Base-by-base conservation (phyloP, 2,329 filamentous ascomycete genomes). In the Aspergillus spinulosporus region DNA sequence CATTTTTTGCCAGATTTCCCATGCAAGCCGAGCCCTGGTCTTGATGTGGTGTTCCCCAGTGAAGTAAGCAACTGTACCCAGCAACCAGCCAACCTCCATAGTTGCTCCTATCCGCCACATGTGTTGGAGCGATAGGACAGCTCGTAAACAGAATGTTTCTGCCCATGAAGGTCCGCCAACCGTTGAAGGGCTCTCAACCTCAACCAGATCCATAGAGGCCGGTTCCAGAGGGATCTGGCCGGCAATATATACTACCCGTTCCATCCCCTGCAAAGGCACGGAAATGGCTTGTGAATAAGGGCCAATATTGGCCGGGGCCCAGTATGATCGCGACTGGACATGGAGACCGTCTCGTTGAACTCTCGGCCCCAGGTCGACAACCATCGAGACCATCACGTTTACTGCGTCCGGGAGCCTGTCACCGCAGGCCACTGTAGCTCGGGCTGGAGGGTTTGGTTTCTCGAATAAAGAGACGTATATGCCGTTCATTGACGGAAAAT, bases 301-400 rank as follows among this genome's bases (percentile, higher is more conserved):
- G 0, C 94, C 94, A 52, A 99, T 97, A 68, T 97, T 97, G 15
- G 94, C 93, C 0, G 94, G 94, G 0, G 94, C 94, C 94, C 94
- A 99, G 79, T 97, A 97, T 8, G 91, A 96, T 39, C 90, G 81
- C 3, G 89, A 92, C 74, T 97, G 94, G 4, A 99, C 92, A 71
- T 99, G 94, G 1, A 97, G 81, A 0, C 74, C 89, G 56, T 76
- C 71, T 32, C 78, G 72, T 39, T 57, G 52, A 14, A 63, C 62
- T 40, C 65, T 66, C 31, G 59, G 43, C 4, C 69, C 69, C 21
- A 72, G 62, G 57, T 80, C 72, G n/a, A 81, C 65, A 8, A 80
- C 70, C 31, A 82, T 71, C 14, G 81, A 84, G 15, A 86, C 73
- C 59, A 93, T 82, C 12, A 89, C 82, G 57, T 86, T 81, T 49